phyloP scores from a whole-genome alignment of 1,284 basidiomycete genomes.

The Apiotrichum veenhuisii region DNA sequence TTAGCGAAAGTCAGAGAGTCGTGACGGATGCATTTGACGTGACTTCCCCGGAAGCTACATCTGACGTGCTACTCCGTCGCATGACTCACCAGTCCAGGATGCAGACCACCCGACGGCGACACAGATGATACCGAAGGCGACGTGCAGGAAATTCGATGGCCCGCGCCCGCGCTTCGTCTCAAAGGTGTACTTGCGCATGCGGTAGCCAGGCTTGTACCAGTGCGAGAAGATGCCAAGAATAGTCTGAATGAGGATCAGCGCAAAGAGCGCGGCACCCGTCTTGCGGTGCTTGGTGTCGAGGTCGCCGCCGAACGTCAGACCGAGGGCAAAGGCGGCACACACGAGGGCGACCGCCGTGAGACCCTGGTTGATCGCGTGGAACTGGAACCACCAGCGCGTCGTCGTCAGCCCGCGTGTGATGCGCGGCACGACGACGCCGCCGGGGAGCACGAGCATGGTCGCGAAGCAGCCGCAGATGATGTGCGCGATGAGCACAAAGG shows the following conservation, averaged over 20 bases:
- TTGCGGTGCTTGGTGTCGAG: constrained; percentile 55
- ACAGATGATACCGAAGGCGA: constrained; percentile 28
- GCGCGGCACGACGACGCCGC: constrained; percentile 59
- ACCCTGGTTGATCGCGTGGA: constrained; percentile 55
- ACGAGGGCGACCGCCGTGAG: constrained; percentile 58
- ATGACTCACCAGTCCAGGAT: constrained; percentile 31
- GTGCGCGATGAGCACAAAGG: constrained; percentile 55
- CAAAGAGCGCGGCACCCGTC: constrained; percentile 60
- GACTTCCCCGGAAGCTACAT: too few relatives aligned
- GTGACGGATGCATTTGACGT: too few relatives aligned
- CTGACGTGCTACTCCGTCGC: too few relatives aligned
- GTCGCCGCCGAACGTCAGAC: constrained; percentile 15
- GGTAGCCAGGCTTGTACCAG: constrained; percentile 33
- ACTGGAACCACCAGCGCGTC: constrained; percentile 56
- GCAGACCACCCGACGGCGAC: constrained; percentile 33
- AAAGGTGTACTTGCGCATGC: constrained; percentile 10
- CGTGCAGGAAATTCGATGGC: constrained; percentile 35
- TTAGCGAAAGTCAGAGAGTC: neutral
- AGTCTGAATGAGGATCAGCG: constrained; percentile 61
- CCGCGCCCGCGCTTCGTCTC: constrained; percentile 30
- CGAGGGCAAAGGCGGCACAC: constrained; percentile 51
- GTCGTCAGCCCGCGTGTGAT: constrained; percentile 57
- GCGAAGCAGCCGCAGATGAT: constrained; percentile 56
- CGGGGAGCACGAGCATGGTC: constrained; percentile 60
- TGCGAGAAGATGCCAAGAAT: constrained; percentile 61